phyloP scores from a whole-genome alignment of 2,329 filamentous ascomycete species.

The Teratosphaeria gauchensis region DNA sequence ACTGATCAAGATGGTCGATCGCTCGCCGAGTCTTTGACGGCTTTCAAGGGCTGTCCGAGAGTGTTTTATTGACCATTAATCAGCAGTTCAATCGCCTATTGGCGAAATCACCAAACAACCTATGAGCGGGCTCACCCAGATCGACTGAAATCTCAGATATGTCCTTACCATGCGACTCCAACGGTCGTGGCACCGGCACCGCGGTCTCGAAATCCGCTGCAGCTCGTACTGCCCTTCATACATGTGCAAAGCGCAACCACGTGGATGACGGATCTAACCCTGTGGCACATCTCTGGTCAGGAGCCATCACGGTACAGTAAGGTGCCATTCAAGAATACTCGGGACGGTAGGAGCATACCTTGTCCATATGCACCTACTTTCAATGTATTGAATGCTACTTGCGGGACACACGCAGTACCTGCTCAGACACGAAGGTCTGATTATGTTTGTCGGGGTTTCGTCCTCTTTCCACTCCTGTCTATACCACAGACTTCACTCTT shows the following conservation, averaged over 20 bases:
- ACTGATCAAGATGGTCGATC: too few relatives aligned
- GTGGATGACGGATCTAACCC: neutral
- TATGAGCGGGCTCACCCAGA: neutral
- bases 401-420: too few relatives aligned
- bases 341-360: neutral
- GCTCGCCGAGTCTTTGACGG: too few relatives aligned
- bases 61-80: too few relatives aligned
- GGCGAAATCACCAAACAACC: too few relatives aligned
- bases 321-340: neutral
- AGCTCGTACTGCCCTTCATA: neutral
- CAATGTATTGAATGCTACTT: neutral
- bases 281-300: neutral
- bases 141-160: neutral
- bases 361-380: neutral
- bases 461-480: neutral
- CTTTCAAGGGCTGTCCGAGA: too few relatives aligned
- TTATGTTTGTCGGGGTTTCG: neutral
- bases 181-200: neutral
- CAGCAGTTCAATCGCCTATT: too few relatives aligned
- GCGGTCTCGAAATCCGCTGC: neutral
- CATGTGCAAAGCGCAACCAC: neutral
- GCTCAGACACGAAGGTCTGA: neutral
- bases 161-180: neutral
- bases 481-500: neutral
- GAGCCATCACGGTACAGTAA: neutral